A percentile compares a stretch with the other conserved stretches of the same genome.
phyloP scores from a whole-genome alignment of 805 yeast genomes.

The Maudiozyma bulderi region DNA sequence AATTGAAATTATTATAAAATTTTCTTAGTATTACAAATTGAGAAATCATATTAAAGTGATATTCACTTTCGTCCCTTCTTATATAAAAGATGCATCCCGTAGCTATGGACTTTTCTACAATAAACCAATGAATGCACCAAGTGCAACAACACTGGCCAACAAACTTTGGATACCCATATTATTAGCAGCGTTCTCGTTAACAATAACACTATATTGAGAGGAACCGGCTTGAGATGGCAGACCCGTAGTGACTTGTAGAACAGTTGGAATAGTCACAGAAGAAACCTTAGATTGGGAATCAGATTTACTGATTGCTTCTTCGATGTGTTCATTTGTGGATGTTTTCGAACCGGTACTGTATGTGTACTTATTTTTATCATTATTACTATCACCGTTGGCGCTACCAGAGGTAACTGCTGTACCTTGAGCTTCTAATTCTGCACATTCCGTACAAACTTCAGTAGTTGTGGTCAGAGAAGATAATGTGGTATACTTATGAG shows the following conservation, averaged over 20 bases:
- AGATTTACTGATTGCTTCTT: neutral
- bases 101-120: neutral
- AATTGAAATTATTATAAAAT: neutral
- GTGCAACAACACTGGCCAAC: neutral
- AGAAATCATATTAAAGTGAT: too few relatives aligned
- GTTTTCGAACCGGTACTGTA: neutral
- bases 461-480: neutral
- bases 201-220: neutral
- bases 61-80: too few relatives aligned
- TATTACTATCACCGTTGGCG: neutral
- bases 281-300: neutral
- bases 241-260: neutral
- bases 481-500: neutral
- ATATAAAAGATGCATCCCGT: too few relatives aligned
- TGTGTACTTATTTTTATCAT: slow-evolving; percentile 5
- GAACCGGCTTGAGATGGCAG: neutral
- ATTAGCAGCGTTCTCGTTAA: slow-evolving; percentile 1
- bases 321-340: neutral
- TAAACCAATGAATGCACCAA: neutral
- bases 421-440: neutral
- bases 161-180: neutral
- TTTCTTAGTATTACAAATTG: neutral
- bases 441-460: neutral
- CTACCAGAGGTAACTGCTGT: neutral
- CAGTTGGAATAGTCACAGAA: slow-evolving; percentile 2